A percentile compares a stretch with the other conserved stretches of the same genome.
These are phyloP conservation scores for Lactarius pseudohatsudake DNA, from an alignment of 768 basidiomycete species.

Conservation along the genomic window DNA sequence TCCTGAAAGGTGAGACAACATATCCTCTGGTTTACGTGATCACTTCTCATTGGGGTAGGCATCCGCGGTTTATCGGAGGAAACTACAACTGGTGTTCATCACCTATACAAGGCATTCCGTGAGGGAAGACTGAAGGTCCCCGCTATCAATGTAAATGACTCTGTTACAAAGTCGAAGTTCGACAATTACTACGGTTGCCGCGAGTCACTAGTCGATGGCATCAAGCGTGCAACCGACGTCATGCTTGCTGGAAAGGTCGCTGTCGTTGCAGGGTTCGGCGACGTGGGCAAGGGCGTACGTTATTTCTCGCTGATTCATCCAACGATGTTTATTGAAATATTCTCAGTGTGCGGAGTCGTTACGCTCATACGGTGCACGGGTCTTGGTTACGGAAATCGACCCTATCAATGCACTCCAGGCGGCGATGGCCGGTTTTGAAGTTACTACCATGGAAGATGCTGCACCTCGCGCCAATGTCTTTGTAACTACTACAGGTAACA, in stretches of 20 bases:
- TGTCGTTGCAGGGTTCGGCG: conserved; percentile 97
- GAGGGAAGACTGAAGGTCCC: conserved; percentile 96
- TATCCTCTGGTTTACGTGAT: conserved; percentile 8
- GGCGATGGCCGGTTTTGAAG: conserved; percentile 99
- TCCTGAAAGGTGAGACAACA: conserved; percentile 59
- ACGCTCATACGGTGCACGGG: conserved; percentile 95
- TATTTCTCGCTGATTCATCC: neutral
- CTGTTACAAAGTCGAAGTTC: conserved; percentile 99
- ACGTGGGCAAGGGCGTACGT: conserved; percentile 98
- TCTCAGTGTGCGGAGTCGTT: conserved; percentile 92
- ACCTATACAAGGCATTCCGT: conserved; percentile 96
- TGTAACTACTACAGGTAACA: conserved; percentile 97
- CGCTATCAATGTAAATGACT: conserved; percentile 99
- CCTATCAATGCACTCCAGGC: conserved; percentile 99
- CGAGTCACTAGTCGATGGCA: conserved; percentile 98
- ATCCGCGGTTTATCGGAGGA: conserved; percentile 97
- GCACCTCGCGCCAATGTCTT: conserved; percentile 88
- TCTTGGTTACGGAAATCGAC: conserved; percentile 96
- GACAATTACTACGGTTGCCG: conserved; percentile 99
- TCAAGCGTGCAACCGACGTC: conserved; percentile 99
- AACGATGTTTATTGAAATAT: neutral
- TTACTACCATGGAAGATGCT: conserved; percentile 97
- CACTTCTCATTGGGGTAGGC: conserved; percentile 42
- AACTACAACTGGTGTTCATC: conserved; percentile 99
- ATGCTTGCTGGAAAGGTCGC: conserved; percentile 99